These are phyloP conservation scores for Neofusicoccum parvum DNA, from an alignment of 2,329 filamentous ascomycete species.

Conservation along the genomic window DNA sequence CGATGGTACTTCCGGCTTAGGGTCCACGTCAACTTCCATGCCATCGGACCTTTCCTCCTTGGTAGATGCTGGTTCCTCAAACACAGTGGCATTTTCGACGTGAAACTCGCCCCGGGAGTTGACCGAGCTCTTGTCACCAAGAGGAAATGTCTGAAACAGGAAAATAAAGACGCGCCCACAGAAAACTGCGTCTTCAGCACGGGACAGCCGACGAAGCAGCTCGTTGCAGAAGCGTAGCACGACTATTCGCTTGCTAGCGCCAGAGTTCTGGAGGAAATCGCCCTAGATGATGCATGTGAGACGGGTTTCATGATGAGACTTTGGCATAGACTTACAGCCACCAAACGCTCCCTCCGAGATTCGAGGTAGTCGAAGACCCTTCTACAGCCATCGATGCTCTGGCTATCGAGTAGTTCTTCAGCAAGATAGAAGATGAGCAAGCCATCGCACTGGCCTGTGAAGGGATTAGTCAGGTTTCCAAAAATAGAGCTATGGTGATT, in stretches of 20 bases:
- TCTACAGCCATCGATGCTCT: constrained; percentile 89
- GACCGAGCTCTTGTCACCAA: constrained; percentile 95
- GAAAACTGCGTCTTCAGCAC: constrained; percentile 95
- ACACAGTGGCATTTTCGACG: constrained; percentile 88
- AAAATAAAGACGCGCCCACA: constrained; percentile 98
- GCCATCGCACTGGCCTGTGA: constrained; percentile 63
- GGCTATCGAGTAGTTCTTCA: constrained; percentile 93
- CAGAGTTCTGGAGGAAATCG: constrained; percentile 21
- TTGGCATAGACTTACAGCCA: constrained; percentile 57
- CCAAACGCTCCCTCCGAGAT: constrained; percentile 86
- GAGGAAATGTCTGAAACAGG: constrained; percentile 94
- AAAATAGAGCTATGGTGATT: constrained; percentile 15
- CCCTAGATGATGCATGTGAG: constrained; percentile 4
- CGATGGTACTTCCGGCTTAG: constrained; percentile 29
- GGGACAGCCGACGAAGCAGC: constrained; percentile 86
- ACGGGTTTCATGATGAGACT: constrained; percentile 1
- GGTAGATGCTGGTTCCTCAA: constrained; percentile 60
- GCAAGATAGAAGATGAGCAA: constrained; percentile 86
- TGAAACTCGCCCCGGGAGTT: constrained; percentile 97
- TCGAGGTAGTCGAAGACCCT: constrained; percentile 94
- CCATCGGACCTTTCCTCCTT: constrained; percentile 47
- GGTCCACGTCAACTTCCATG: constrained; percentile 68
- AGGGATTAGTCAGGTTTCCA: constrained; percentile 26
- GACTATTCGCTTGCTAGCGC: constrained; percentile 73
- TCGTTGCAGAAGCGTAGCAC: constrained; percentile 96